Base-by-base conservation (phyloP, 1,284 basidiomycete genomes). In the Exsudoporus floridanus region DNA sequence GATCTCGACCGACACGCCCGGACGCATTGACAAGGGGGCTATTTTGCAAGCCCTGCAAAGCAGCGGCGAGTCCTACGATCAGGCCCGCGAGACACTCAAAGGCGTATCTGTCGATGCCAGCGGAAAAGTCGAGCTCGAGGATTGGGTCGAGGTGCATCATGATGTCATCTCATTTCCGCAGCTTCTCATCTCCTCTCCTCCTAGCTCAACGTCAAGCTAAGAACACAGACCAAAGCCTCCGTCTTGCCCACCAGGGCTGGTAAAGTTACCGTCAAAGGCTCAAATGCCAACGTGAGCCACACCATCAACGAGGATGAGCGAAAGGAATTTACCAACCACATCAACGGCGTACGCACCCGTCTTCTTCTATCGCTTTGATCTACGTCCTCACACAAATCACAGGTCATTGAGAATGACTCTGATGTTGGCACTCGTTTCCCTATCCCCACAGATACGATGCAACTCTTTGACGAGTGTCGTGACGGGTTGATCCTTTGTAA, bases 261-360 rank as follows among this genome's bases (percentile, higher is more conserved):
- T 37, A 96, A 95, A 67, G 93, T 98, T 52, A 92, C 92, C 3
- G 92, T 99, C 39, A 88, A 94, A 66, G 97, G 96, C 41, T 92
- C 93, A 3, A 98, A 94, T 63, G 92, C 92, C 46, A 98, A 95
- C 71, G 91, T 94, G 53, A 94, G 92, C 73, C 96, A 99, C 76
- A 97, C 96, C 38, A 92, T 99, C 74, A 98, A 98, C 74, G 94
- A 98, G 71, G 96, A 99, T 71, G 96, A 99, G 71, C 82, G 93
- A 53, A 79, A 84, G 39, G 95, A 97, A 67, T 99, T 99, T 74
- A 99, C 96, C 25, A 90, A 94, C 68, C 96, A 99, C 74, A 98
- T 99, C 75, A 99, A 99, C 71, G 77, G 81, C 53, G 94, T 94
- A 65, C 62, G 70, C 60, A 30, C 25, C 18, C 35, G 46, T 52